phyloP scores from a whole-genome alignment of 805 yeast species.

The Pichia paraexigua region DNA sequence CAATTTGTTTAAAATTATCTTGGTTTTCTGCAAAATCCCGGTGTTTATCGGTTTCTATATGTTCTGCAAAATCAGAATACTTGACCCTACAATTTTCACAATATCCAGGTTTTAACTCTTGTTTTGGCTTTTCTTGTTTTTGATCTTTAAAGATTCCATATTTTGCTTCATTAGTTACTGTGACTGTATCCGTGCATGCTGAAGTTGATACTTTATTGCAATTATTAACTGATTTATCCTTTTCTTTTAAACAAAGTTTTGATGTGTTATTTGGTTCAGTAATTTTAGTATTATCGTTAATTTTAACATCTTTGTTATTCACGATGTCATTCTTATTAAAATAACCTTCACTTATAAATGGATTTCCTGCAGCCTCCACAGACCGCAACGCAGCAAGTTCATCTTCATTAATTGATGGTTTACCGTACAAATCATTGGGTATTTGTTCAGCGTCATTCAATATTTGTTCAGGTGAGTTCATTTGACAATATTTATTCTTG shows the following conservation, averaged over 20 bases:
- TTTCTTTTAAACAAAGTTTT: neutral
- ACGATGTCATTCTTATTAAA: neutral
- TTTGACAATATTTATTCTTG: neutral
- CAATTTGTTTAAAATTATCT: conserved; percentile 68
- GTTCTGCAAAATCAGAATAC: conserved; percentile 74
- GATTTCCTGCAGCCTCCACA: conserved; percentile 9
- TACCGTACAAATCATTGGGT: neutral
- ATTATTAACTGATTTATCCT: neutral
- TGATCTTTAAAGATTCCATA: conserved; percentile 6
- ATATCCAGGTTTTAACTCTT: conserved; percentile 52
- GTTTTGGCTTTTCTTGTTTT: conserved; percentile 15
- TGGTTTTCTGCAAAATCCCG: conserved; percentile 68
- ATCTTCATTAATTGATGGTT: conserved; percentile 4
- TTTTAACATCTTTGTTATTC: neutral
- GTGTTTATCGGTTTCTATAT: conserved; percentile 62
- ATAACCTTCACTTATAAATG: conserved; percentile 2
- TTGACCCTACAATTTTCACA: conserved; percentile 90
- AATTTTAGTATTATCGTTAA: neutral
- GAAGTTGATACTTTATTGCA: conserved; percentile 1
- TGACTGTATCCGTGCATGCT: conserved; percentile 2
- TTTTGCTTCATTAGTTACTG: neutral
- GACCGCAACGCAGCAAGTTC: conserved; percentile 10
- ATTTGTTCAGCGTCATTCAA: neutral
- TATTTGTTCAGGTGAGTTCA: neutral
- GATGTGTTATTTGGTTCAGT: neutral